phyloP scores from a whole-genome alignment of 768 basidiomycete species.

The Cubamyces sp. region DNA sequence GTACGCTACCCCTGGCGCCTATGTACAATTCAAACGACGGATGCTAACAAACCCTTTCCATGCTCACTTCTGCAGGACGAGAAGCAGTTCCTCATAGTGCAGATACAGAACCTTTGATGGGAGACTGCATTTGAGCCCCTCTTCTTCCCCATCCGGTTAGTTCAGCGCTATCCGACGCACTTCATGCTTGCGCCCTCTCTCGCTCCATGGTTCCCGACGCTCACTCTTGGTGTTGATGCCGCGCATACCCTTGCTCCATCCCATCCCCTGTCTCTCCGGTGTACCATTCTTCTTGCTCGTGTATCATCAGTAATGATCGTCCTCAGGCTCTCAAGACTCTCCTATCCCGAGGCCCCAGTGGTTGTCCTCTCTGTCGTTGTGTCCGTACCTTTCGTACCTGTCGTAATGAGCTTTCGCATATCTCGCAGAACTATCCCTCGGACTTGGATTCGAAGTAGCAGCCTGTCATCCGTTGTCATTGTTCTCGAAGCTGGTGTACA shows the following conservation, averaged over 20 bases:
- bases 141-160: constrained; percentile 7
- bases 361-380: constrained; percentile 4
- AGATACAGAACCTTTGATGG: constrained; percentile 75
- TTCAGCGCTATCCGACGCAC: constrained; percentile 2
- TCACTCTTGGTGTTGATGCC: background rate
- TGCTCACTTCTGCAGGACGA: constrained; percentile 60
- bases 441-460: constrained; percentile 8
- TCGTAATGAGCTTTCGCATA: constrained; percentile 13
- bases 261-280: constrained; percentile 15
- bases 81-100: constrained; percentile 94
- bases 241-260: constrained; percentile 12
- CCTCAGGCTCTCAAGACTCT: constrained; percentile 8
- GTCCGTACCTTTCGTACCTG: constrained; percentile 10
- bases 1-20: constrained; percentile 42
- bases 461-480: constrained; percentile 5
- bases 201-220: background rate
- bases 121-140: background rate
- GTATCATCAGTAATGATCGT: constrained; percentile 24
- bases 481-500: constrained; percentile 19
- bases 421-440: constrained; percentile 17
- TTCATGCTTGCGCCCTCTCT: background rate
- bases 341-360: background rate
- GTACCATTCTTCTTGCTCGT: constrained; percentile 19
- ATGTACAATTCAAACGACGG: constrained; percentile 3
- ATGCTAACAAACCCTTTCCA: constrained; percentile 1